Evolutionary conservation across 73 alveolate species (phyloP).

Genomic region (Durusdinium trenchii): DNA sequence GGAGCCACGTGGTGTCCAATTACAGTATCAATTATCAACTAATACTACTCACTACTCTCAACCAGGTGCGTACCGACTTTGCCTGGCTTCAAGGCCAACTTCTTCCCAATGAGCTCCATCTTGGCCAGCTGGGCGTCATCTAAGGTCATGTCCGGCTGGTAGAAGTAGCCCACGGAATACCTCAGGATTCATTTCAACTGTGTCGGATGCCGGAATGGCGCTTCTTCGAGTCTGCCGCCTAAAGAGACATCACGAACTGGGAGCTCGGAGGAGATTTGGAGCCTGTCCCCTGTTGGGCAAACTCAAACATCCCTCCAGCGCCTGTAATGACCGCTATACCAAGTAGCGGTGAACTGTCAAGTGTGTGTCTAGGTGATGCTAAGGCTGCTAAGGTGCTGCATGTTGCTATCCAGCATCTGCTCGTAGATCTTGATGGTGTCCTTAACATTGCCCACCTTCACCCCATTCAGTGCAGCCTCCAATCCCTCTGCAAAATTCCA

Average conservation of each 20-base stretch:
- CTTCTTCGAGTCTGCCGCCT: too few relatives aligned
- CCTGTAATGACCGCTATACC: too few relatives aligned
- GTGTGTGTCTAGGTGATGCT: too few relatives aligned
- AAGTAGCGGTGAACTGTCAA: too few relatives aligned
- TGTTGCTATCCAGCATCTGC: constrained; percentile 82
- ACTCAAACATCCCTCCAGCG: too few relatives aligned
- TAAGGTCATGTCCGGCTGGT: constrained; percentile 73
- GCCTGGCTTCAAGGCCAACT: constrained; percentile 52
- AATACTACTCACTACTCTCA: too few relatives aligned
- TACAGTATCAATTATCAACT: too few relatives aligned
- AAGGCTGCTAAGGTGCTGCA: neutral
- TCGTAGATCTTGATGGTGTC: constrained; percentile 82
- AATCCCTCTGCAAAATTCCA: neutral
- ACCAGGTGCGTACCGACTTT: neutral
- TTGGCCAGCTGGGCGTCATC: constrained; percentile 78
- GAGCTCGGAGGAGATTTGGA: too few relatives aligned
- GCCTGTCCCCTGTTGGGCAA: too few relatives aligned
- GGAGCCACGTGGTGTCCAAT: too few relatives aligned
- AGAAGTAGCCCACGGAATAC: constrained; percentile 80
- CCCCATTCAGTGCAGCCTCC: neutral
- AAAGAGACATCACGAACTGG: too few relatives aligned
- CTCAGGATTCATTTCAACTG: neutral
- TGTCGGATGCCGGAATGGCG: neutral
- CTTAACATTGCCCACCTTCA: neutral
- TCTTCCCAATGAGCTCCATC: constrained; percentile 61